These are phyloP conservation scores for Houttuynia cordata DNA, from an alignment of 164 flowering plant genomes.

Conservation along the genomic window DNA sequence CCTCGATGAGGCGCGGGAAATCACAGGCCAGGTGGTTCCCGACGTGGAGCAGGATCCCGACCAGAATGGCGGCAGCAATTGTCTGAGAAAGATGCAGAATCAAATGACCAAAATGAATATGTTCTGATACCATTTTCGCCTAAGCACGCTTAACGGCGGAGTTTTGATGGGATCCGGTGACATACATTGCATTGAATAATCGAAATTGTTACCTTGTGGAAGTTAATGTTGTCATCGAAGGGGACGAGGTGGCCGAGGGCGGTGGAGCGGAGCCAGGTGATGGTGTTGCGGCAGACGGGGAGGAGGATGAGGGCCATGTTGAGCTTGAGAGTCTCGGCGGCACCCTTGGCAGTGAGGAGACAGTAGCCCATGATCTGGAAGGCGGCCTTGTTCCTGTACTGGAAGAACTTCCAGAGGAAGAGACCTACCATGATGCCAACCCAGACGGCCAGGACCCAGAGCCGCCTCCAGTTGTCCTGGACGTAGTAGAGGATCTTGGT, in stretches of 20 bases:
- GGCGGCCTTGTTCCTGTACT: conserved; percentile 62
- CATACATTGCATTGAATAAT: too few relatives aligned
- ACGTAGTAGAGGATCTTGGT: conserved; percentile 37
- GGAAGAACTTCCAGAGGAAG: conserved; percentile 76
- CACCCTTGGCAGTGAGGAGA: conserved; percentile 85
- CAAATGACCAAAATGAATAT: too few relatives aligned
- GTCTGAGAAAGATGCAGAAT: conserved; percentile 35
- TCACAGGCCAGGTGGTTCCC: conserved; percentile 90
- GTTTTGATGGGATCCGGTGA: too few relatives aligned
- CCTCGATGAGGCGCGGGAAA: conserved; percentile 59
- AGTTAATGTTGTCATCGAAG: conserved; percentile 94
- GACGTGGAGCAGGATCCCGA: conserved; percentile 80
- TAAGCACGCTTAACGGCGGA: too few relatives aligned
- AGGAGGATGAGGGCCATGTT: conserved; percentile 91
- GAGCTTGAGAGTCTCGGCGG: conserved; percentile 88
- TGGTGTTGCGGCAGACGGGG: conserved; percentile 92
- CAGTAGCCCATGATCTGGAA: conserved; percentile 90
- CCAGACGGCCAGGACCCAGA: conserved; percentile 87
- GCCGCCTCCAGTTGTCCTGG: conserved; percentile 83
- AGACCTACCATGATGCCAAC: conserved; percentile 54
- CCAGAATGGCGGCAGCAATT: conserved; percentile 76
- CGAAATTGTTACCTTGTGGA: conserved; percentile 64
- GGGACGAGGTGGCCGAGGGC: conserved; percentile 45
- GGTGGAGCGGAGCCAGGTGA: conserved; percentile 91
- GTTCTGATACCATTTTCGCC: too few relatives aligned